phyloP scores from a whole-genome alignment of 164 flowering plant genomes.

The Litsea cubeba region DNA sequence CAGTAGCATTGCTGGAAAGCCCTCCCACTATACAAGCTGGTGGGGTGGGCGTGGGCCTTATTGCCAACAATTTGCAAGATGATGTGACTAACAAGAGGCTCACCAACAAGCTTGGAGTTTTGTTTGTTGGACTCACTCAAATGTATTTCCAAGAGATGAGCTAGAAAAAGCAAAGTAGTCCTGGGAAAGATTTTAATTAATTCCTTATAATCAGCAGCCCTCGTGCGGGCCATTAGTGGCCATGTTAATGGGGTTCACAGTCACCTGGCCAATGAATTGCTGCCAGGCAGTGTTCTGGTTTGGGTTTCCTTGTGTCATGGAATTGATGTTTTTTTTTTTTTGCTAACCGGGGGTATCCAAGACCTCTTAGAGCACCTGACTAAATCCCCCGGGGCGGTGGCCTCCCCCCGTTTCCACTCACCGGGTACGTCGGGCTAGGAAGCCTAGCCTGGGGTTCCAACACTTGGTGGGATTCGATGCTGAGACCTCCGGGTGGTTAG shows the following conservation, averaged over 20 bases:
- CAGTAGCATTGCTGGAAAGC: not conserved
- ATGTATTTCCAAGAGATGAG: not conserved
- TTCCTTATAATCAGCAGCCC: not conserved
- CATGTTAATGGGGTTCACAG: too few species aligned
- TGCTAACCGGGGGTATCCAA: too few species aligned
- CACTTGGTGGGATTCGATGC: too few species aligned
- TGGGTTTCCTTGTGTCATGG: not conserved
- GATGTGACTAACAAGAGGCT: not conserved
- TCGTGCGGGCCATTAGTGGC: too few species aligned
- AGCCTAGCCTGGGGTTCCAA: too few species aligned
- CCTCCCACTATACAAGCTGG: not conserved
- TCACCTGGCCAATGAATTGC: not conserved
- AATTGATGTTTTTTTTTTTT: too few species aligned
- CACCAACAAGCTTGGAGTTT: not conserved
- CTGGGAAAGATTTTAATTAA: not conserved
- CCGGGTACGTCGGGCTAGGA: too few species aligned
- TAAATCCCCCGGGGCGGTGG: too few species aligned
- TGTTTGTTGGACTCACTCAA: not conserved
- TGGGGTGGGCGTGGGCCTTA: not conserved
- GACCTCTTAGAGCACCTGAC: too few species aligned
- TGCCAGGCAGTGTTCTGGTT: not conserved
- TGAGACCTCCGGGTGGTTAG: too few species aligned
- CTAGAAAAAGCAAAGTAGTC: not conserved
- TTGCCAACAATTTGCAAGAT: not conserved
- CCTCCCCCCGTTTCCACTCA: too few species aligned